Evolutionary conservation across 2,329 filamentous ascomycete genomes (phyloP).

Genomic region (Aureobasidium sp.): DNA sequence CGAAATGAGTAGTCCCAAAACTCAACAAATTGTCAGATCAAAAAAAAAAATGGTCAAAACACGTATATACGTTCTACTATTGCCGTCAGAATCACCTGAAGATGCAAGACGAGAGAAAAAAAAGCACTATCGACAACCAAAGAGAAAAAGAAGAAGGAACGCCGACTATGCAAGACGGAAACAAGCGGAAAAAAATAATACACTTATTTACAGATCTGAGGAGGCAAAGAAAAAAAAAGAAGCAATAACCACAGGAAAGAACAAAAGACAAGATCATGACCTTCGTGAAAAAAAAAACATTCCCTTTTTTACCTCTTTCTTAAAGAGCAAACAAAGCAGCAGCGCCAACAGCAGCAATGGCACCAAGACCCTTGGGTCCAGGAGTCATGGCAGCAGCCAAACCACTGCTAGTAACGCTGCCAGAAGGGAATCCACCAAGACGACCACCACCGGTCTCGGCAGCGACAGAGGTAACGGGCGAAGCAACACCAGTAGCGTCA

Average conservation of each 20-base stretch:
- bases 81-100: too few relatives aligned
- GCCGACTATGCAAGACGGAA: background rate
- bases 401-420: slow-evolving; percentile 5
- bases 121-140: background rate
- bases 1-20: too few relatives aligned
- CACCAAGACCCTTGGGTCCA: slow-evolving; percentile 22
- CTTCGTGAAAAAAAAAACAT: background rate
- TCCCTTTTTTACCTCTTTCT: background rate
- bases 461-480: slow-evolving; percentile 44
- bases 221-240: background rate
- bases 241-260: background rate
- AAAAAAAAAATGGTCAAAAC: too few relatives aligned
- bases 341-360: slow-evolving; percentile 25
- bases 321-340: slow-evolving; percentile 25
- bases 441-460: slow-evolving; percentile 40
- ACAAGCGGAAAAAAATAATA: background rate
- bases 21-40: too few relatives aligned
- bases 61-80: too few relatives aligned
- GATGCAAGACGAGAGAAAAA: background rate
- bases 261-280: slow-evolving; percentile 1
- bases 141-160: background rate
- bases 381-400: slow-evolving; percentile 22
- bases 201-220: background rate
- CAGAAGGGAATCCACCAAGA: slow-evolving; percentile 21
- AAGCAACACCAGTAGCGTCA: slow-evolving; percentile 44